Base-by-base conservation (phyloP, 2,329 filamentous ascomycete species). In the Sporothrix euskadiensis region DNA sequence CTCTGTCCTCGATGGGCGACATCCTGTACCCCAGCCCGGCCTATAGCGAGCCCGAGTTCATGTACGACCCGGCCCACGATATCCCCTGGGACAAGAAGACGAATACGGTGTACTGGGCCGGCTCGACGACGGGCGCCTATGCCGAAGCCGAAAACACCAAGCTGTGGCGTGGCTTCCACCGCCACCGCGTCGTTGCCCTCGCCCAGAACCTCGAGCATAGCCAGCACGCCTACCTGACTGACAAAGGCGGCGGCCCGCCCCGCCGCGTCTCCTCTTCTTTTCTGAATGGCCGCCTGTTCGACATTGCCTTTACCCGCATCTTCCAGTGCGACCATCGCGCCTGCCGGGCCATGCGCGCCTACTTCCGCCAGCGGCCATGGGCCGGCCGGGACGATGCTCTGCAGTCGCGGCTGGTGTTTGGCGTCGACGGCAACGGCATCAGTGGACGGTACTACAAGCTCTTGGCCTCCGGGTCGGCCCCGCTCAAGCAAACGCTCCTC, bases 341-440 rank as follows among this genome's bases (percentile, higher is more conserved):
- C 14, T 78, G 76, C 56, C 69, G 71, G 26, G 73, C 74, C 7
- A 74, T 78, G 63, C 63, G 63, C 41, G 44, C 35, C 59, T 2
- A 10, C 44, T 44, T 76, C 72, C 75, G 79, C 78, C 76, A 66
- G 35, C 52, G 47, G 12, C 44, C 74, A 7, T 74, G 75, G 72
- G 66, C 73, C 6, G 49, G 83, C 75, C 74, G 77, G n/a, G 80
- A 81, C 10, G 47, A 72, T 9, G 74, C 83, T 0, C 76, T 86
- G 1, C 69, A 63, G 0, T 84, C 82, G 0, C 80, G 79, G 1
- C 79, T 87, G 0, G 83, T 83, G 0, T 84, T 88, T 71, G 88
- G 89, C 73, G 73, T 87, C 1, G 88, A 89, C 77, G 88, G 87
- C 1, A 88, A 89, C 77, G 84, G 85, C 4, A 85, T 87, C 73